phyloP scores from a whole-genome alignment of 768 basidiomycete species.

The Boletus sensibilis region DNA sequence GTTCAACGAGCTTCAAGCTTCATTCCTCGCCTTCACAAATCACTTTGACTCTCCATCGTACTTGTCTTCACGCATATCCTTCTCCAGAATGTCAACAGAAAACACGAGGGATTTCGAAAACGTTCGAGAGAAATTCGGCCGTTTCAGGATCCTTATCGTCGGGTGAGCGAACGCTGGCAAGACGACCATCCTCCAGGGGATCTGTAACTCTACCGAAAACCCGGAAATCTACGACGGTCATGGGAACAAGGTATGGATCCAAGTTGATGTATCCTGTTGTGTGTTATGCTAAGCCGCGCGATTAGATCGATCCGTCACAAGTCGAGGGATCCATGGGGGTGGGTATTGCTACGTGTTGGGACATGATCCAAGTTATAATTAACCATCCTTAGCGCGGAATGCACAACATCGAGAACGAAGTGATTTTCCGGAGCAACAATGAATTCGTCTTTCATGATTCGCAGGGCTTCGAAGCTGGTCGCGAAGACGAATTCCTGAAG shows the following conservation, averaged over 20 bases:
- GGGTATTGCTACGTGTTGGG: background rate
- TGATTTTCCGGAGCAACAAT: background rate
- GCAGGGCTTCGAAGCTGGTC: slow-evolving; percentile 4
- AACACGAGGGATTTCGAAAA: too few relatives aligned
- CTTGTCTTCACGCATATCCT: too few relatives aligned
- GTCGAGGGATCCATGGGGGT: background rate
- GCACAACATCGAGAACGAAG: background rate
- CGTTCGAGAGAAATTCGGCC: too few relatives aligned
- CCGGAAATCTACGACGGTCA: slow-evolving; percentile 2
- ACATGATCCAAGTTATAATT: background rate
- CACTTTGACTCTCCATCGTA: background rate
- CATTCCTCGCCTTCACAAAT: background rate
- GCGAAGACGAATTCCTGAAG: background rate
- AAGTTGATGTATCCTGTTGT: background rate
- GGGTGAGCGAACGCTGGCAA: too few relatives aligned
- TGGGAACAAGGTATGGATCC: background rate
- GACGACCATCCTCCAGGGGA: too few relatives aligned
- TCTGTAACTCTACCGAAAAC: too few relatives aligned
- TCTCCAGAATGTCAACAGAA: too few relatives aligned
- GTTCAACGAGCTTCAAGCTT: background rate
- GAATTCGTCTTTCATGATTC: slow-evolving; percentile 1
- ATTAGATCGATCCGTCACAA: background rate
- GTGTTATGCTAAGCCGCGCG: background rate
- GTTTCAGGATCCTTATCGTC: too few relatives aligned
- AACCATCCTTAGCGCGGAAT: background rate